Base-by-base conservation (phyloP, 495 filamentous ascomycete species). In the Annulohypoxylon stygium region DNA sequence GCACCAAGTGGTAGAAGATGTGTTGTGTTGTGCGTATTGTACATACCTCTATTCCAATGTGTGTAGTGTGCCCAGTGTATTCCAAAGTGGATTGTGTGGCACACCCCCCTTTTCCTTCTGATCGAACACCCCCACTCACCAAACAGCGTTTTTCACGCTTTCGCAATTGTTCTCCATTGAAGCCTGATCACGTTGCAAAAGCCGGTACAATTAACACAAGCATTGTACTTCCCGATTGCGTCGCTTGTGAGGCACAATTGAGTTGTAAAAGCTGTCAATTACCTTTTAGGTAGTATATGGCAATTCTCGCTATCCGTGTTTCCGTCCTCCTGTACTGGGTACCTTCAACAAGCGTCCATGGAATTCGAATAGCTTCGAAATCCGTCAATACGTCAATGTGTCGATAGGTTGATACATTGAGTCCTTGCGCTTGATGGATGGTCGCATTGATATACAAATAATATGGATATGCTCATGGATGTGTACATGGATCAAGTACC, bases 111-210 rank as follows among this genome's bases (percentile, higher is more conserved):
- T 45, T 37, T 57, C 36, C 30, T 10, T 37, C 18, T 37, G 25
- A 11, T 39, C 33, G 14, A 59, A 3, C 45, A 20, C 71, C 71
- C 71, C 57, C 71, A 67, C 71, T 45, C 70, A 37, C 55, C 39
- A 67, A 51, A 39, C 41, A 26, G 11, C 34, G 8, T 14, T 34
- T 25, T 69, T 65, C 48, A 63, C 57, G 57, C 66, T 74, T 63
- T 74, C 36, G 39, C 39, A 25, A 39, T 61, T 43, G 48, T 70
- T 74, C 67, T 70, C 71, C 71, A 74, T 74, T 70, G 67, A 70
- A 67, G 71, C 71, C 71, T 70, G 71, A 74, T 74, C 71, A 74
- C 71, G 71, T 74, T 70, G 71, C 71, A 70, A 74, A 34, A 47
- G 16, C 18, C 43, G 12, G 18, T 14, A 47, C 43, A 47, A 9